Evolutionary conservation across 163 green algal species (phyloP), one percentile per base, ranked within the genome.

Genomic region (Scenedesmus sp.): DNA sequence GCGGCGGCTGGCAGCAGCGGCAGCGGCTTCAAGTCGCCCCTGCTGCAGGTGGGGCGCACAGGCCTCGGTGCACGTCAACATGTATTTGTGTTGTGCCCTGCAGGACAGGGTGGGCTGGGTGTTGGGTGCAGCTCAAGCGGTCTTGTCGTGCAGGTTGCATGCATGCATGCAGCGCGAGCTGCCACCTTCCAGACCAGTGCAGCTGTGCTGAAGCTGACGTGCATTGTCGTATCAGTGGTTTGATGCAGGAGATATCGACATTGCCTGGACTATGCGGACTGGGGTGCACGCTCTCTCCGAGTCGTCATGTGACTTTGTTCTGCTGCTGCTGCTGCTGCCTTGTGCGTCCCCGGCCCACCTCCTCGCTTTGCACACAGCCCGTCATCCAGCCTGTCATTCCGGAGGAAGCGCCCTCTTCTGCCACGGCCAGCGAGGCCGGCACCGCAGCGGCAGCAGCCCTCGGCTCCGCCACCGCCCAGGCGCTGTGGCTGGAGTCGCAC

Each of bases 401-500:
- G 3, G 42, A 73, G 81, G 13, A 72, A 26, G 81, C 49, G 0
- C 81, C 83, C 2, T 35, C n/a, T 16, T 18, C 65, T 7, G 82
- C 84, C n/a, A n/a, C n/a, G 24, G 49, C 37, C 26, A 89, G 42
- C 18, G 61, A 81, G 24, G 35, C 26, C 24, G 72, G 86, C 49
- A 76, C 86, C 18, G 72, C 86, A 37, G 76, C 86, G 24, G 86
- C 76, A 49, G 86, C 78, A 24, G 53, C 49, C 0, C 46, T 86
- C 20, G 73, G 59, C 53, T 30, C 35, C n/a, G 78, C 86, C 15
- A 33, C 73, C 18, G 73, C 86, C 1, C 44, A 59, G n/a, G 86
- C 86, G 1, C 33, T 91, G 44, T 91, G 73, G 72, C 37, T 86
- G 26, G 86, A 91, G 53, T 56, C 80, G 20, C 73, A 91, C 76